These are phyloP conservation scores for Solanum virginianum DNA, from an alignment of 257 asterid species.

Conservation along the genomic window DNA sequence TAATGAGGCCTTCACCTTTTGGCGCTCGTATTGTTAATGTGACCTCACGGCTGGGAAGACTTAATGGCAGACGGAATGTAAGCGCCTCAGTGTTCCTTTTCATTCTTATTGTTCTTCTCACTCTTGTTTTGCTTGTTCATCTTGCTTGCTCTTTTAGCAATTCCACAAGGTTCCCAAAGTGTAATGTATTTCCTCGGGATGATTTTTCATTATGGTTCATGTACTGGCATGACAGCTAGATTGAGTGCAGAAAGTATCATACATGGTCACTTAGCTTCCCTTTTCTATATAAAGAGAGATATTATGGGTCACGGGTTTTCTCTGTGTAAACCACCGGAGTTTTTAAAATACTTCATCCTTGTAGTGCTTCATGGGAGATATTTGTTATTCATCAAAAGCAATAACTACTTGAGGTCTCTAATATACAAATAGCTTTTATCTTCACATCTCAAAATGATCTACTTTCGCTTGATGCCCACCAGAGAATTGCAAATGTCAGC, in stretches of 20 bases:
- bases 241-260: neutral
- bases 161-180: neutral
- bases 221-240: neutral
- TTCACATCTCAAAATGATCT: neutral
- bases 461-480: neutral
- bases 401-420: neutral
- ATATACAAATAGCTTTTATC: neutral
- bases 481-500: slow-evolving; percentile 58
- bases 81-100: neutral
- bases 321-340: neutral
- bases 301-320: neutral
- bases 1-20: slow-evolving; percentile 50
- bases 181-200: neutral
- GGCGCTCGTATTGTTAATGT: slow-evolving; percentile 82
- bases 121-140: neutral
- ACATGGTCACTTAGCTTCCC: neutral
- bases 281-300: neutral
- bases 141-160: neutral
- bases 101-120: neutral
- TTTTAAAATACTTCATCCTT: neutral
- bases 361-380: neutral
- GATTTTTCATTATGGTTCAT: neutral
- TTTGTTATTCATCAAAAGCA: neutral
- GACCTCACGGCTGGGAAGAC: slow-evolving; percentile 76
- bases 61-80: slow-evolving; percentile 74